Base-by-base conservation (phyloP, 169 alveolate species). In the Perkinsus chesapeaki region DNA sequence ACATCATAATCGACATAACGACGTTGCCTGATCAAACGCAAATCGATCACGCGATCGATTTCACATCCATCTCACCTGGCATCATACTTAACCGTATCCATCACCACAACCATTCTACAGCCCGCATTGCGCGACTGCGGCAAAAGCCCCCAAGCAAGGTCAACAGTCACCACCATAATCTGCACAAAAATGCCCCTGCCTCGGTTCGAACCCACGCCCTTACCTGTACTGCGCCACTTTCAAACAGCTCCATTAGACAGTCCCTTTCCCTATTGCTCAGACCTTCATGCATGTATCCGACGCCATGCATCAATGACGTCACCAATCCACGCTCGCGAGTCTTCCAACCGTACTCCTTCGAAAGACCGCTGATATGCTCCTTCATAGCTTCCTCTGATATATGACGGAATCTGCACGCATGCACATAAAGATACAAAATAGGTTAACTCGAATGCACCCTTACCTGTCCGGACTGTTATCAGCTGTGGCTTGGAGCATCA, bases 1-100 rank as follows among this genome's bases (percentile, higher is more conserved):
- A 98, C 98, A 3, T 99, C 97, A 97, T 98, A 98, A 93, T 98
- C 99, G 39, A 97, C 98, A 96, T 97, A 99, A 94, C 98, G 97
- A 90, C 96, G 95, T 39, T 97, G 82, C 27, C 82, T 60, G 82
- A 39, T 95, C 94, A 38, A 96, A 93, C 92, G 96, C 96, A 72
- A 95, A 94, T 97, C 97, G 82, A 60, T 20, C 82, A 1, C 82
- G 27, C 82, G 82, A 16, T 12, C n/a, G n/a, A n/a, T 23, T 60
- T 0, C 31, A 7, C 82, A 23, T 5, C 82, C 5, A 16, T 16
- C 31, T 1, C 23, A 60, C 82, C 82, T 60, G 7, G 82, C 82
- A 16, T 60, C 82, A 34, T 60, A 60, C 27, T 60, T 60, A 60
- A 60, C 82, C 12, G 82, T 60, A 34, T 60, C 82, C 82, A 60